Conservation (phyloP, 345 rosid genomes). For the Firmiana major region DNA sequence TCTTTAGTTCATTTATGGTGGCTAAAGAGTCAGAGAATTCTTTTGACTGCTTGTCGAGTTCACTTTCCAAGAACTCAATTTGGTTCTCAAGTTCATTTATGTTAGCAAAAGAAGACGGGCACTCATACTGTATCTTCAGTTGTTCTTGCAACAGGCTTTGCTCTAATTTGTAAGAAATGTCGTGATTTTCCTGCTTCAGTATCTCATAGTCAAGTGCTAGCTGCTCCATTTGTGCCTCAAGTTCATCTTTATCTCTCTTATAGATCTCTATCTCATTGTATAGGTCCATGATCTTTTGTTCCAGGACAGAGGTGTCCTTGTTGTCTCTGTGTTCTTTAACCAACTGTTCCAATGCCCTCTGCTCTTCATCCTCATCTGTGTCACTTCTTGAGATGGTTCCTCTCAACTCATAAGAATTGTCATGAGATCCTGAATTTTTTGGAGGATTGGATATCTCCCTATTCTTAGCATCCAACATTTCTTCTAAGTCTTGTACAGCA, state of each 20-base stretch:
- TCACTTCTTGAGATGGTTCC: slow-evolving; percentile 32
- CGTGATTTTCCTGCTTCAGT: slow-evolving; percentile 81
- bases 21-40: slow-evolving; percentile 46
- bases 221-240: slow-evolving; percentile 93
- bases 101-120: slow-evolving; percentile 45
- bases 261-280: slow-evolving; percentile 70
- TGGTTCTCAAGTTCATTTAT: slow-evolving; percentile 47
- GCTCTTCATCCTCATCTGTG: slow-evolving; percentile 74
- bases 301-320: slow-evolving; percentile 49
- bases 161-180: slow-evolving; percentile 65
- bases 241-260: slow-evolving; percentile 75
- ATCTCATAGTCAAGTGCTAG: slow-evolving; percentile 96
- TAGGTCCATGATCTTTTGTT: slow-evolving; percentile 67
- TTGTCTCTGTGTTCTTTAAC: slow-evolving; percentile 61
- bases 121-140: slow-evolving; percentile 67
- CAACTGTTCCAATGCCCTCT: slow-evolving; percentile 77
- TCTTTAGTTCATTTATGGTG: slow-evolving; percentile 47
- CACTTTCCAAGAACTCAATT: slow-evolving; percentile 41
- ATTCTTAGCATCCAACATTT: slow-evolving; percentile 60
- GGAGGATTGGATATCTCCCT: slow-evolving; percentile 29
- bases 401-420: slow-evolving; percentile 26
- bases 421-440: slow-evolving; percentile 25
- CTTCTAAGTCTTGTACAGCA: slow-evolving; percentile 81
- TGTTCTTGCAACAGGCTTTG: slow-evolving; percentile 85
- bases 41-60: slow-evolving; percentile 40